Evolutionary conservation across 768 basidiomycete genomes (phyloP).

Genomic region (Mycena leptocephala): DNA sequence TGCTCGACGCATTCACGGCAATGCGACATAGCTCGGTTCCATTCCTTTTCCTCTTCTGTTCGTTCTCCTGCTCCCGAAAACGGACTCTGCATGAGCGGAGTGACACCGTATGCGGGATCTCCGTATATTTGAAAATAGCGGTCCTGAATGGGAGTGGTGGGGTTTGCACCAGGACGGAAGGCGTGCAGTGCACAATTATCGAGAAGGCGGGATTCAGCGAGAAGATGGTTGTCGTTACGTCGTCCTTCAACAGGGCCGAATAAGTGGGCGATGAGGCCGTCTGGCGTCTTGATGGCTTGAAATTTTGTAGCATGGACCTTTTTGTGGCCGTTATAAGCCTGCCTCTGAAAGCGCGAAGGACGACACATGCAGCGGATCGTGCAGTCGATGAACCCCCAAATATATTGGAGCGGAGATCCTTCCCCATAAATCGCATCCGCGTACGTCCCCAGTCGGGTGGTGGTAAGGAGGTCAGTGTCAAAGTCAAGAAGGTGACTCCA

Average conservation of each 20-base stretch:
- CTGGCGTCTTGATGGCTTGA: slow-evolving; percentile 38
- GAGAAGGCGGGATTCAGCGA: slow-evolving; percentile 24
- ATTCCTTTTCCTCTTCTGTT: slow-evolving; percentile 38
- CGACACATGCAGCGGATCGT: slow-evolving; percentile 37
- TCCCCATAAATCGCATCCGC: slow-evolving; percentile 27
- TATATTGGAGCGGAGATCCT: slow-evolving; percentile 31
- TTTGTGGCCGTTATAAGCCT: slow-evolving; percentile 43
- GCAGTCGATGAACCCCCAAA: slow-evolving; percentile 44
- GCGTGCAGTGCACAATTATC: slow-evolving; percentile 22
- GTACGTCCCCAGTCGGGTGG: slow-evolving; percentile 22
- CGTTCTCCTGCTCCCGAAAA: slow-evolving; percentile 28
- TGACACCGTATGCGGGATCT: slow-evolving; percentile 41
- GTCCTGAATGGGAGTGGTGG: slow-evolving; percentile 11
- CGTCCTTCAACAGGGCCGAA: slow-evolving; percentile 41
- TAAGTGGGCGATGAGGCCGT: slow-evolving; percentile 39
- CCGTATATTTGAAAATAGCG: slow-evolving; percentile 40
- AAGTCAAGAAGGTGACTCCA: slow-evolving; percentile 41
- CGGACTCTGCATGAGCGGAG: slow-evolving; percentile 37
- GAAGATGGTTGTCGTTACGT: slow-evolving; percentile 37
- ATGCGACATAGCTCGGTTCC: slow-evolving; percentile 45
- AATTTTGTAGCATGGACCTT: slow-evolving; percentile 47
- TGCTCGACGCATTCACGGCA: slow-evolving; percentile 44
- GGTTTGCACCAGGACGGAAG: slow-evolving; percentile 16
- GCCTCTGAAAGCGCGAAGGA: slow-evolving; percentile 10
- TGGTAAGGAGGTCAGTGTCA: slow-evolving; percentile 31